Evolutionary conservation across 177 flowering plant genomes (phyloP).

Genomic region (Tripterygium wilfordii): DNA sequence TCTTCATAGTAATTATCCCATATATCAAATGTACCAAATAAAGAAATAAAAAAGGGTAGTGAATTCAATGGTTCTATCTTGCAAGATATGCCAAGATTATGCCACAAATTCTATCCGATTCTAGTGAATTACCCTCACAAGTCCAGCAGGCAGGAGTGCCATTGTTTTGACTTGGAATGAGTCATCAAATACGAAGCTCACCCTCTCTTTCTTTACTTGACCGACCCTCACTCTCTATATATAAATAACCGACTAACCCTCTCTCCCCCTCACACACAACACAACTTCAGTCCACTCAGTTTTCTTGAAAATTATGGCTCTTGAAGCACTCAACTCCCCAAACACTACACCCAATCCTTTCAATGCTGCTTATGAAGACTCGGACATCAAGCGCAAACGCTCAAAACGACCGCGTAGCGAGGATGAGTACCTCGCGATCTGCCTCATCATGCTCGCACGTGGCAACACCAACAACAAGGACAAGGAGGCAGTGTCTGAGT

Average conservation of each 20-base stretch:
- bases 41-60: too few species aligned
- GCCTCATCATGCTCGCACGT: background rate
- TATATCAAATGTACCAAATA: too few species aligned
- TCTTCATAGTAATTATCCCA: too few species aligned
- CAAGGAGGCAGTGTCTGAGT: too few species aligned
- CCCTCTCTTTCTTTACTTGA: background rate
- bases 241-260: background rate
- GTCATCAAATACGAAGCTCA: too few species aligned
- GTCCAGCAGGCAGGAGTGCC: slow-evolving; percentile 1
- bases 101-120: too few species aligned
- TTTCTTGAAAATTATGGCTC: background rate
- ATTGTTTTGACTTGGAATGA: slow-evolving; percentile 3
- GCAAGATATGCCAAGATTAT: too few species aligned
- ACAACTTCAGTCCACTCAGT: too few species aligned
- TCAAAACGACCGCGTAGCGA: background rate
- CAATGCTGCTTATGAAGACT: background rate
- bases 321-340: background rate
- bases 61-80: too few species aligned
- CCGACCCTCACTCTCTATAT: background rate
- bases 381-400: background rate
- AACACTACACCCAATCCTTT: too few species aligned
- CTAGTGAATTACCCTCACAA: background rate
- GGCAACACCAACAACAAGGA: too few species aligned
- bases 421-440: background rate
- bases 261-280: background rate